Evolutionary conservation across 345 rosid genomes (phyloP).

Genomic region (Capsella bursapastoris): DNA sequence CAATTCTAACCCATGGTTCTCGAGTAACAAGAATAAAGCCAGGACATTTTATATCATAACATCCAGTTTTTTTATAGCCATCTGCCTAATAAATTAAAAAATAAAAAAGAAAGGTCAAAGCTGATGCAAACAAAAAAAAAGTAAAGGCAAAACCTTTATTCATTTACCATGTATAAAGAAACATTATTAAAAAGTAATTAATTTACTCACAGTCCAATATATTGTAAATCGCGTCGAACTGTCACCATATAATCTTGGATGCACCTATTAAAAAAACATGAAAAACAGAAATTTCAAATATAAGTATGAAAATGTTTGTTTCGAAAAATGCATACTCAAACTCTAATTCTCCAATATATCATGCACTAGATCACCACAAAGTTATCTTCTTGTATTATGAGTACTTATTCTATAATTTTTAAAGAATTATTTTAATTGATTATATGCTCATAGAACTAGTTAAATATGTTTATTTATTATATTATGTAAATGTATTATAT

Average conservation of each 20-base stretch:
- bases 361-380: too few relatives aligned
- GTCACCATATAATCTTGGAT: constrained; percentile 33
- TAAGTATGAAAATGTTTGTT: too few relatives aligned
- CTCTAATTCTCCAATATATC: neutral
- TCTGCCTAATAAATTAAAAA: constrained; percentile 4
- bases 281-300: too few relatives aligned
- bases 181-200: neutral
- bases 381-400: too few relatives aligned
- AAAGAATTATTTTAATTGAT: too few relatives aligned
- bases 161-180: neutral
- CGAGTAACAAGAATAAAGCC: constrained; percentile 27
- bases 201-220: constrained; percentile 38
- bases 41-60: constrained; percentile 28
- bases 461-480: too few relatives aligned
- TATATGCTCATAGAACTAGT: too few relatives aligned
- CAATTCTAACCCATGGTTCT: neutral
- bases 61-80: constrained; percentile 17
- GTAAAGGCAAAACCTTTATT: neutral
- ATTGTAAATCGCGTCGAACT: constrained; percentile 32
- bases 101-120: neutral
- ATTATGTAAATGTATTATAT: too few relatives aligned
- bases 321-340: neutral
- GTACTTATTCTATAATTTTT: too few relatives aligned
- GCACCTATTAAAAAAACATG: constrained; percentile 8
- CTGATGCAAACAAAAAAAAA: neutral